Conservation (phyloP, 2,329 filamentous ascomycete species). For the Nothophaeocryptopus gaeumannii region DNA sequence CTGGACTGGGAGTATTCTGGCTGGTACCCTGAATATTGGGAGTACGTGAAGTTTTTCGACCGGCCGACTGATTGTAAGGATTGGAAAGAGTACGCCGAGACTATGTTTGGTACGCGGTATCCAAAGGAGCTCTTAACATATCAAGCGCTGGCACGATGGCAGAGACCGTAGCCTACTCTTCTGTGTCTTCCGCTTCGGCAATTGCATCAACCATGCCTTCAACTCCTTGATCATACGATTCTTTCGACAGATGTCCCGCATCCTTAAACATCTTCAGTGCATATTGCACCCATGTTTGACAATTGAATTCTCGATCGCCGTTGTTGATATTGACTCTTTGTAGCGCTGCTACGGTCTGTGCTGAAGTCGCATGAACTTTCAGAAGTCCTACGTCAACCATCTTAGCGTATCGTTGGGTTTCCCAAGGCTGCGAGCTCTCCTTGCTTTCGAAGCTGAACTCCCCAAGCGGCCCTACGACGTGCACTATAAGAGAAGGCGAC, state of each 20-base stretch:
- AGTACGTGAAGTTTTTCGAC: constrained; percentile 24
- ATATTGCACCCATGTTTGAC: constrained; percentile 14
- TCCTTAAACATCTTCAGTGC: constrained; percentile 12
- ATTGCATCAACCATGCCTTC: constrained; percentile 17
- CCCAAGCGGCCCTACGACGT: constrained; percentile 6
- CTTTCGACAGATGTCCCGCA: neutral
- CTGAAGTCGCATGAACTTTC: neutral
- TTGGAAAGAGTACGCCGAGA: constrained; percentile 14
- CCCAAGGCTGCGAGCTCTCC: neutral
- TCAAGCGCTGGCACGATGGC: constrained; percentile 2
- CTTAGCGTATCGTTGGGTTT: neutral
- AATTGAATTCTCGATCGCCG: constrained; percentile 13
- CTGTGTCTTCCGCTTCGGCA: neutral
- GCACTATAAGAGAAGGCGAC: constrained; percentile 1
- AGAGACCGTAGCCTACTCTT: constrained; percentile 1
- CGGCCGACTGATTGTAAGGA: constrained; percentile 11
- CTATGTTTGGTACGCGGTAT: constrained; percentile 10
- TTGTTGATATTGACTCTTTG: constrained; percentile 10
- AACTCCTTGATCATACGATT: constrained; percentile 9
- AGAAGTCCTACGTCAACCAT: constrained; percentile 8
- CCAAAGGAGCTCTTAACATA: constrained; percentile 8
- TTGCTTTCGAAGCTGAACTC: constrained; percentile 9
- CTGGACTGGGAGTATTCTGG: constrained; percentile 26
- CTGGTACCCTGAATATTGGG: constrained; percentile 26
- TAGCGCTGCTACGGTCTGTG: constrained; percentile 1